Conservation (phyloP, 495 filamentous ascomycete genomes). For the Penicillium dipodomyicola region DNA sequence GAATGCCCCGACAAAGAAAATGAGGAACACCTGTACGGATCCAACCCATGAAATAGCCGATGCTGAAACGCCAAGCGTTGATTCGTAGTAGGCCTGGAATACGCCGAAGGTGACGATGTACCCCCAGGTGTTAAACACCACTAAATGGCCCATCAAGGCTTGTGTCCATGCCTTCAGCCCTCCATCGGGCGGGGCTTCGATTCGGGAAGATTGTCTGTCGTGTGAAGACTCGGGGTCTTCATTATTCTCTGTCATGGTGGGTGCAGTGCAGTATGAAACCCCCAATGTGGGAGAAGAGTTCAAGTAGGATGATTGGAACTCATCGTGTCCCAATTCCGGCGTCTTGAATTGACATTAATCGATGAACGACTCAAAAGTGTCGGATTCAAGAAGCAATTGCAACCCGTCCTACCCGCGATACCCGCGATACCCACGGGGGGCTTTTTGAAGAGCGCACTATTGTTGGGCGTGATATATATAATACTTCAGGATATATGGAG, state of each 20-base stretch:
- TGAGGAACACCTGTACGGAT: conserved; percentile 54
- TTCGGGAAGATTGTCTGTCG: not conserved
- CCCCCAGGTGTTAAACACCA: not conserved
- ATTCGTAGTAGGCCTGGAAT: conserved; percentile 32
- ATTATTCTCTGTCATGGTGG: not conserved
- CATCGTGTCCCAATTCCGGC: not conserved
- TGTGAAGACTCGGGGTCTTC: not conserved
- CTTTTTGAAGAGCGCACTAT: not conserved
- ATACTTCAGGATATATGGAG: not conserved
- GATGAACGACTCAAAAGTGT: not conserved
- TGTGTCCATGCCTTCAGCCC: not conserved
- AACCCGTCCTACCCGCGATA: not conserved
- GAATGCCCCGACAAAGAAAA: conserved; percentile 53
- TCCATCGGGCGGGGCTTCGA: not conserved
- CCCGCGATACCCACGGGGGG: not conserved
- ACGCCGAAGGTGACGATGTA: conserved; percentile 27
- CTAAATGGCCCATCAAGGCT: not conserved
- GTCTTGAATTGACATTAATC: not conserved
- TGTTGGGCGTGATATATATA: not conserved
- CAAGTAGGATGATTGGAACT: not conserved
- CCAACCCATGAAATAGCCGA: conserved; percentile 51
- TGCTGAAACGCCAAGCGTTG: conserved; percentile 25
- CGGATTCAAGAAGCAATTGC: not conserved
- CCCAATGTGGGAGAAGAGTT: not conserved
- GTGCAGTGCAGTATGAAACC: not conserved